Conservation (phyloP, 1,284 basidiomycete genomes). For the Microbotryum lychnidis-dioicae region DNA sequence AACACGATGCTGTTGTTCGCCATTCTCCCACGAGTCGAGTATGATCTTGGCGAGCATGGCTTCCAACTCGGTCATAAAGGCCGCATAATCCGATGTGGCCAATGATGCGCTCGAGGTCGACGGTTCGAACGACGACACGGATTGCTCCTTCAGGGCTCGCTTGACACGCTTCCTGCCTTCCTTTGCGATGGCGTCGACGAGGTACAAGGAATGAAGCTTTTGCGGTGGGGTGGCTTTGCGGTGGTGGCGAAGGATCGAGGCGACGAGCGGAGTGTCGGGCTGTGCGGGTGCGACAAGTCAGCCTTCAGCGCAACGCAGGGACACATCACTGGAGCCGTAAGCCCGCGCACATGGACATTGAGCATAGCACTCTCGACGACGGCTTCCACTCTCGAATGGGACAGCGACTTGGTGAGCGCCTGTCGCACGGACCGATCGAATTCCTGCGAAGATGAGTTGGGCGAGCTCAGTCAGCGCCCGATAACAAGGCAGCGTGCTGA, state of each 20-base stretch:
- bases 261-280: constrained; percentile 76
- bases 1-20: constrained; percentile 68
- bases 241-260: constrained; percentile 73
- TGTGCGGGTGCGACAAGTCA: constrained; percentile 37
- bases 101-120: not conserved
- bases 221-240: constrained; percentile 56
- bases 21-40: constrained; percentile 61
- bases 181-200: constrained; percentile 78
- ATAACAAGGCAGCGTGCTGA: too few relatives aligned
- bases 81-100: constrained; percentile 56
- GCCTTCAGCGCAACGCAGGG: not conserved
- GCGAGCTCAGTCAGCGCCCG: too few relatives aligned
- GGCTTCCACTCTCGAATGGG: not conserved
- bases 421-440: too few relatives aligned
- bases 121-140: constrained; percentile 2
- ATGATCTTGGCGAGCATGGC: constrained; percentile 74
- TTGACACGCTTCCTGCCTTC: constrained; percentile 61
- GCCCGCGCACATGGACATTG: not conserved
- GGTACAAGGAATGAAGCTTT: constrained; percentile 78
- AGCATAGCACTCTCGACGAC: not conserved
- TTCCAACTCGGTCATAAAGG: constrained; percentile 76
- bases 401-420: too few relatives aligned
- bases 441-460: too few relatives aligned
- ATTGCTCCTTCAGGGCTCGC: constrained; percentile 46
- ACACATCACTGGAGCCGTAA: too few relatives aligned